Evolutionary conservation across 768 basidiomycete species (phyloP).

Genomic region (Nidularia sp.): DNA sequence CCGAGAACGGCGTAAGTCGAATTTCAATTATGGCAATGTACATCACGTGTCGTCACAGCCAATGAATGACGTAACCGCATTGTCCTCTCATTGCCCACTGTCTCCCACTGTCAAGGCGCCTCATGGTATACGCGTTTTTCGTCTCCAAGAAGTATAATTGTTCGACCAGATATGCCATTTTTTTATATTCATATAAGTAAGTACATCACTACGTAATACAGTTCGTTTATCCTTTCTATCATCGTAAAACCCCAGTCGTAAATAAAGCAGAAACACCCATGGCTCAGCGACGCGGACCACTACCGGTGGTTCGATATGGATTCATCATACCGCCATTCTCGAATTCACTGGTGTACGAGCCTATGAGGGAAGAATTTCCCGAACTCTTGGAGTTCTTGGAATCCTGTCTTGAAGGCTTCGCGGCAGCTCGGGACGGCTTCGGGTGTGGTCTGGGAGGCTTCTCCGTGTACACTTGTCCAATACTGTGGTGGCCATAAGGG

Average conservation of each 20-base stretch:
- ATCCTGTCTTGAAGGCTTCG: conserved; percentile 22
- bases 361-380: conserved; percentile 26
- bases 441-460: conserved; percentile 18
- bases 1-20: background rate
- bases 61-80: no score
- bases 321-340: conserved; percentile 41
- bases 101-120: no score
- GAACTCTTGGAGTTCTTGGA: conserved; percentile 17
- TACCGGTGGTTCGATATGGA: conserved; percentile 21
- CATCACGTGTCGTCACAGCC: background rate
- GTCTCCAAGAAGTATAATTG: no score
- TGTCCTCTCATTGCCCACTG: no score
- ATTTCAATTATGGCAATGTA: background rate
- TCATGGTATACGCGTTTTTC: no score
- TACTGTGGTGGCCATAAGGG: background rate
- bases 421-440: conserved; percentile 9
- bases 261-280: conserved; percentile 7
- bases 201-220: background rate
- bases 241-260: conserved; percentile 10
- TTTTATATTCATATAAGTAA: background rate
- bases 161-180: no score
- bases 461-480: conserved; percentile 7
- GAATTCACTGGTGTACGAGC: conserved; percentile 27
- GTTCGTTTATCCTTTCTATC: background rate
- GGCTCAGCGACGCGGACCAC: conserved; percentile 12